phyloP scores from a whole-genome alignment of 2,329 filamentous ascomycete species.

The Plectosphaerella cucumerina region DNA sequence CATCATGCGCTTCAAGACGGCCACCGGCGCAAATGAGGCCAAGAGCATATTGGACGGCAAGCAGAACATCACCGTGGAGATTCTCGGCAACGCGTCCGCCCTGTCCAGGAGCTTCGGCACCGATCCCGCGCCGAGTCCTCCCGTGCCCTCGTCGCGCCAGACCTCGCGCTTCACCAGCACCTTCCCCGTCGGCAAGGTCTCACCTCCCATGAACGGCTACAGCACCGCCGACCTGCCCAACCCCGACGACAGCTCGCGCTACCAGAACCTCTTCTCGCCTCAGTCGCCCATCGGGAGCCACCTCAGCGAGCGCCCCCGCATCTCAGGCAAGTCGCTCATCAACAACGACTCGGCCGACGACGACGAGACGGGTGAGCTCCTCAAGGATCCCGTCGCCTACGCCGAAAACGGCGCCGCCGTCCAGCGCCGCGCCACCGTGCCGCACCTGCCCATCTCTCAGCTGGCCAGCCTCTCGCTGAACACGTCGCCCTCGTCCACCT shows the following conservation, averaged over 20 bases:
- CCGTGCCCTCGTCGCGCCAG: constrained; percentile 46
- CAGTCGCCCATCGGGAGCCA: constrained; percentile 71
- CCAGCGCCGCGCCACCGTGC: constrained; percentile 65
- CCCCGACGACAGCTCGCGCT: constrained; percentile 47
- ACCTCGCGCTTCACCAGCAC: constrained; percentile 57
- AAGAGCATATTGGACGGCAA: constrained; percentile 55
- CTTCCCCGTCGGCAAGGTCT: constrained; percentile 58
- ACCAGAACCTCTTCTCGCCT: constrained; percentile 65
- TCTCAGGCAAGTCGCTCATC: constrained; percentile 68
- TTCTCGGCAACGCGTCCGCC: constrained; percentile 35
- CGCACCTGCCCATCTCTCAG: constrained; percentile 64
- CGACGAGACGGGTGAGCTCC: constrained; percentile 68
- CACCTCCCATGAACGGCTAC: constrained; percentile 53
- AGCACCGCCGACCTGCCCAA: constrained; percentile 57
- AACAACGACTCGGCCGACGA: constrained; percentile 60
- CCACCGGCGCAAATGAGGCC: constrained; percentile 50
- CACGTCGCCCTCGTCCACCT: constrained; percentile 50
- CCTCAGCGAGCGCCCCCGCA: constrained; percentile 54
- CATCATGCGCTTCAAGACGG: constrained; percentile 48
- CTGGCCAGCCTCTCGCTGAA: constrained; percentile 70
- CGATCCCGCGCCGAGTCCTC: constrained; percentile 7
- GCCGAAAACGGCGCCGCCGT: constrained; percentile 61
- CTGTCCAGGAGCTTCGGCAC: constrained; percentile 12
- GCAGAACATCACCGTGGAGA: constrained; percentile 53
- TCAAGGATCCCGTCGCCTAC: constrained; percentile 68